Percentiles rank a stretch among this genome's conserved stretches.
These are phyloP conservation scores for Pleoardoris graminearum DNA, from an alignment of 2,329 filamentous ascomycete genomes.

Conservation along the genomic window DNA sequence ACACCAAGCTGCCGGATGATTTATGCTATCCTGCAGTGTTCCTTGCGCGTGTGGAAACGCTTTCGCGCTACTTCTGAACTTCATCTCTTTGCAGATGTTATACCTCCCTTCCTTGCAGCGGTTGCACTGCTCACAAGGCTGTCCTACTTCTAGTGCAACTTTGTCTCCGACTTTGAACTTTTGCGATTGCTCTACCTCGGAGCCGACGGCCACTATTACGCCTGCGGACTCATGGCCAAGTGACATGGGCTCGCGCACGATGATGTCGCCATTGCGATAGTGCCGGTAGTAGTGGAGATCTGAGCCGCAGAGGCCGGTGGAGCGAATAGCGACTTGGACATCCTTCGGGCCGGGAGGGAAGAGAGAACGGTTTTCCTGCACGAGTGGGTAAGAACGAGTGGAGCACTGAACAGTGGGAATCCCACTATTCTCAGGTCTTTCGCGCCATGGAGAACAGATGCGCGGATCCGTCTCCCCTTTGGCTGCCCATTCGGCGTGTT, in stretches of 20 bases:
- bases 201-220: slow-evolving; percentile 72
- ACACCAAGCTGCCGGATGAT: slow-evolving; percentile 64
- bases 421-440: slow-evolving; percentile 63
- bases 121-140: slow-evolving; percentile 71
- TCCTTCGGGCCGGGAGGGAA: slow-evolving; percentile 55
- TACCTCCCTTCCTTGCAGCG: slow-evolving; percentile 61
- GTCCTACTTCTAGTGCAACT: slow-evolving; percentile 89
- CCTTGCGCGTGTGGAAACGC: slow-evolving; percentile 65
- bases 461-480: slow-evolving; percentile 48
- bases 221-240: slow-evolving; percentile 80
- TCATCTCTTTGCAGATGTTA: slow-evolving; percentile 64
- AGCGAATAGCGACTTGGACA: slow-evolving; percentile 66
- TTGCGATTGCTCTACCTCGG: slow-evolving; percentile 54
- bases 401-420: background rate
- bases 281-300: slow-evolving; percentile 86
- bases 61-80: slow-evolving; percentile 63
- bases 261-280: slow-evolving; percentile 83
- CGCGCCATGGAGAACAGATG: slow-evolving; percentile 62
- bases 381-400: slow-evolving; percentile 13
- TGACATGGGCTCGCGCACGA: slow-evolving; percentile 79
- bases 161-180: slow-evolving; percentile 73
- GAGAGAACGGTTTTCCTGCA: slow-evolving; percentile 58
- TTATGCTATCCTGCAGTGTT: slow-evolving; percentile 65
- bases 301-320: slow-evolving; percentile 71
- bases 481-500: slow-evolving; percentile 21